Base-by-base conservation (phyloP, 176 grass and related monocot species). In the Triticum turgidum region DNA sequence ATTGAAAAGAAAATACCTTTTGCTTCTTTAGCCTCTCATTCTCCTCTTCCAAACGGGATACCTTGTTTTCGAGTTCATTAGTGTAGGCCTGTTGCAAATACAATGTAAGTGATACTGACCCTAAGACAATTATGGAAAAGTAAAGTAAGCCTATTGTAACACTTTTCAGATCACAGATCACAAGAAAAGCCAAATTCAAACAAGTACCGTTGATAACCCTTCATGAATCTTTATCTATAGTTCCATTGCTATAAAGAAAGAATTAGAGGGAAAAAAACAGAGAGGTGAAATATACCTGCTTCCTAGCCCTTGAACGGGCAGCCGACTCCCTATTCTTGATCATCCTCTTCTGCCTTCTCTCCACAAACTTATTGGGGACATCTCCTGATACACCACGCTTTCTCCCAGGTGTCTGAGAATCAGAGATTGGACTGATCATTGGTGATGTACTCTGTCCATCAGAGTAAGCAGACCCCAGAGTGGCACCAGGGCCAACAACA, bases 301-400 rank as follows among this genome's bases (percentile, higher is more conserved):
- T 98, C 88, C 97, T 98, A 77, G 97, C 97, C 84, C 97, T 98
- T 82, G 97, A 98, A 82, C 97, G 92, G 29, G 97, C 97, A 84
- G 97, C 97, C 12, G 97, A 98, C 74, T 98, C 97, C 69, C 96
- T 92, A 63, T 98, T 98, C 86, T 98, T 98, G 24, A 98, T 96
- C 96, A 98, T 98, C 92, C 97, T 96, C 88, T 98, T 98, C 61
- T 98, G 97, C 78, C 97, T 93, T 88, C 94, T 92, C 80, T 98
- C 97, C 73, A 91, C 70, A 68, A 89, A 84, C 83, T 94, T 98
- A 78, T 98, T 83, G 11, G 37, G 65, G 27, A 89, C 61, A 45
- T 94, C 90, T 30, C 87, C 88, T 42, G 88, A 79, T 68, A 86
- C 39, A 24, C 87, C 89, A 33, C 86, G 89, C 81, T 93, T 98